Evolutionary conservation across 164 flowering plant genomes (phyloP).

Genomic region (Platanus orientalis): DNA sequence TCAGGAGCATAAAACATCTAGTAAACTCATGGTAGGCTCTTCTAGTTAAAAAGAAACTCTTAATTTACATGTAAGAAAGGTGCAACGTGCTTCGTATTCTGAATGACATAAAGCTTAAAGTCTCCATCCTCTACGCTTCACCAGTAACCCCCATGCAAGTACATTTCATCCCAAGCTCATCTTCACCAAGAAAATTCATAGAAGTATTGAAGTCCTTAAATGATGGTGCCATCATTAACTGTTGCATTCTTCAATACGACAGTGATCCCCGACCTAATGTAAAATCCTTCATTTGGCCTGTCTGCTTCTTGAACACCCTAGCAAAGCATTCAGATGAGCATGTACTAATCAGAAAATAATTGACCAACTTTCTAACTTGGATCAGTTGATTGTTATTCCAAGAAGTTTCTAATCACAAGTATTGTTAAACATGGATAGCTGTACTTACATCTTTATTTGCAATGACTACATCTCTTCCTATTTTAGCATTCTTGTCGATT

Average conservation of each 20-base stretch:
- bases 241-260: constrained; percentile 80
- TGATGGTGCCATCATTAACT: constrained; percentile 60
- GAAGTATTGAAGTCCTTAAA: constrained; percentile 20
- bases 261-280: constrained; percentile 81
- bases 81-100: neutral
- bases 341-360: too few species aligned
- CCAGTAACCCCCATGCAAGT: too few species aligned
- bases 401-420: neutral
- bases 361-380: too few species aligned
- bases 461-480: constrained; percentile 77
- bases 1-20: neutral
- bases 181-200: neutral
- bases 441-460: constrained; percentile 68
- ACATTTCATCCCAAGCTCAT: neutral
- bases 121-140: neutral
- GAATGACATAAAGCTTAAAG: neutral
- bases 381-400: too few species aligned
- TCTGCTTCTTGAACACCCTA: constrained; percentile 91
- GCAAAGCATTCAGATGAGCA: constrained; percentile 6
- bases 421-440: neutral
- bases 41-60: neutral
- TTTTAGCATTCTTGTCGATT: constrained; percentile 95
- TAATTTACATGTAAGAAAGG: neutral
- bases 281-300: constrained; percentile 72
- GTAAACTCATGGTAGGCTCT: neutral